Percentiles rank a stretch among this genome's conserved stretches.
Conservation (phyloP, 306 rosid species). For the Sindora glabra region DNA sequence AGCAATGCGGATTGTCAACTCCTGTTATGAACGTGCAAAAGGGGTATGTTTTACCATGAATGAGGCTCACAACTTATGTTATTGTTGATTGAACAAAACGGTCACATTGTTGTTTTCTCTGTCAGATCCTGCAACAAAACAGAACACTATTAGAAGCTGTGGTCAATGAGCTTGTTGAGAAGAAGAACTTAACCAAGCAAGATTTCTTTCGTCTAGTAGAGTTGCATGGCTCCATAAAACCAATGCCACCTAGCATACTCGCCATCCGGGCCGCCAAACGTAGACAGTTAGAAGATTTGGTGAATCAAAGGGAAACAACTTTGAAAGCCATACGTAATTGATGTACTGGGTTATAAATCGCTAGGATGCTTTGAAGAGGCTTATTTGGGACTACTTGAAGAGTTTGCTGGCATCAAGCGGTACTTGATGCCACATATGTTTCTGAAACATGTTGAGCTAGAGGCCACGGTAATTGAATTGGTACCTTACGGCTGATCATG, state of each 20-base stretch:
- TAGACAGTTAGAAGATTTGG: slow-evolving; percentile 39
- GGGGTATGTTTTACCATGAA: slow-evolving; percentile 40
- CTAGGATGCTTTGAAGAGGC: not conserved
- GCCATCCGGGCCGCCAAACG: slow-evolving; percentile 62
- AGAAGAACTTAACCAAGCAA: slow-evolving; percentile 76
- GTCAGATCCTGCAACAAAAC: slow-evolving; percentile 70
- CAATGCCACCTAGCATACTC: slow-evolving; percentile 55
- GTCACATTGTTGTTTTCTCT: slow-evolving; percentile 9
- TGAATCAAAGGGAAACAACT: slow-evolving; percentile 27
- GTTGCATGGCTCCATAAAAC: slow-evolving; percentile 54
- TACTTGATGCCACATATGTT: not conserved
- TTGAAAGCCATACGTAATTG: slow-evolving; percentile 17
- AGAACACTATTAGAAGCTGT: slow-evolving; percentile 64
- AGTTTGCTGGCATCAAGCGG: not conserved
- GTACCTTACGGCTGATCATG: not conserved
- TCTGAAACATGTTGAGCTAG: not conserved
- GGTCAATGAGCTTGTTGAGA: slow-evolving; percentile 65
- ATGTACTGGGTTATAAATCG: not conserved
- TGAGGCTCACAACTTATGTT: not conserved
- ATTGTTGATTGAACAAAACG: not conserved
- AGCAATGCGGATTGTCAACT: slow-evolving; percentile 58
- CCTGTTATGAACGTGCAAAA: slow-evolving; percentile 78
- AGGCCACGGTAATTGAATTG: not conserved
- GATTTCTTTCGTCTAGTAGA: slow-evolving; percentile 66
- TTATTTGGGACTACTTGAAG: not conserved